Evolutionary conservation across 2,329 filamentous ascomycete species (phyloP).

Genomic region (Xylariaceae sp.): DNA sequence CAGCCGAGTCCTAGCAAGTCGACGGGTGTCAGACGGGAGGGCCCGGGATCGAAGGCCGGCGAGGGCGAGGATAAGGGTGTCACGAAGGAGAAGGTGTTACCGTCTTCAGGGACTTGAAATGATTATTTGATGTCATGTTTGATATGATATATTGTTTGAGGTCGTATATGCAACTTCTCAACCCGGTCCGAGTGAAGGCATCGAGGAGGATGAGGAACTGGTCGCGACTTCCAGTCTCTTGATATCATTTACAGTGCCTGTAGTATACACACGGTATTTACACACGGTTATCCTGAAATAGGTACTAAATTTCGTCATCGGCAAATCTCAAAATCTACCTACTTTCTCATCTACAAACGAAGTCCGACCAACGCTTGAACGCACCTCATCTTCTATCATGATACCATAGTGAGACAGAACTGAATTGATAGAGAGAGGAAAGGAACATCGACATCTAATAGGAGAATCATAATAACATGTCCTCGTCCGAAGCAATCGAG

Average conservation of each 20-base stretch:
- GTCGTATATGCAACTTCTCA: too few species aligned
- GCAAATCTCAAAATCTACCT: background rate
- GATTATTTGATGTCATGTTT: background rate
- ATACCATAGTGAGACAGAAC: conserved; percentile 3
- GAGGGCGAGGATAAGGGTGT: conserved; percentile 11
- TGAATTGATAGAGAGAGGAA: background rate
- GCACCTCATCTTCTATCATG: background rate
- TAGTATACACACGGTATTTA: background rate
- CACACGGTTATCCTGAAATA: background rate
- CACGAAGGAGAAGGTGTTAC: conserved; percentile 11
- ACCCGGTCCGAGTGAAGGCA: too few species aligned
- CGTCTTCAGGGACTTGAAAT: conserved; percentile 1
- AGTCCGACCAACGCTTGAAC: background rate
- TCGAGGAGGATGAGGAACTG: too few species aligned
- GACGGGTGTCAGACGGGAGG: conserved; percentile 29
- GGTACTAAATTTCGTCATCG: conserved; percentile 7
- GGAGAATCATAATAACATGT: background rate
- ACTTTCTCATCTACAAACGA: background rate
- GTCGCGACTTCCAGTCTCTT: too few species aligned
- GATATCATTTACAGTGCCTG: background rate
- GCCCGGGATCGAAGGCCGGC: conserved; percentile 29
- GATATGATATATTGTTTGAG: too few species aligned
- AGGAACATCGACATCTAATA: background rate
- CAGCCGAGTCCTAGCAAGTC: conserved; percentile 27
- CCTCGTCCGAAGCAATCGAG: background rate